These are phyloP conservation scores for Populus davidiana DNA, from an alignment of 345 rosid species.

Conservation along the genomic window DNA sequence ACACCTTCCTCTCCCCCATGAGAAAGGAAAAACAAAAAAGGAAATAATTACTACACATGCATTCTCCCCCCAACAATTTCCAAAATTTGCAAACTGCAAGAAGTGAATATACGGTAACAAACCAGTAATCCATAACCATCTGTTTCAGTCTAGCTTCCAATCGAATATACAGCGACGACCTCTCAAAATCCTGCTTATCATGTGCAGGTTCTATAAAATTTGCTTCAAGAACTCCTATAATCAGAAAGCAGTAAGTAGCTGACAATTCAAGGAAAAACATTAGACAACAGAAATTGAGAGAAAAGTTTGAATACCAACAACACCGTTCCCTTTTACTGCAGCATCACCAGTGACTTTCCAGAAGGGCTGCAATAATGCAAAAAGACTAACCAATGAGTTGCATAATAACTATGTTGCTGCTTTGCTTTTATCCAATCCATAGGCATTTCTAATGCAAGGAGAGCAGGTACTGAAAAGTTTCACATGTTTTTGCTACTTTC, in stretches of 20 bases:
- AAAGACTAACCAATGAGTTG: conserved; percentile 22
- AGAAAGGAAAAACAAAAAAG: not conserved
- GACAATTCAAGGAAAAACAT: conserved; percentile 6
- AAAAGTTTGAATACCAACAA: conserved; percentile 57
- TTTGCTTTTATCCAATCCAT: not conserved
- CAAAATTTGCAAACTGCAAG: not conserved
- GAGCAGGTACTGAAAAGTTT: not conserved
- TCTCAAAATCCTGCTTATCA: conserved; percentile 96
- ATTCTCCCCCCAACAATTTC: not conserved
- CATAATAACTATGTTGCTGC: conserved; percentile 5
- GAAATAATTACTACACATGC: not conserved
- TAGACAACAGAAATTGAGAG: conserved; percentile 14
- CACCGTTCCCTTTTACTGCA: conserved; percentile 54
- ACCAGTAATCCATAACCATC: conserved; percentile 70
- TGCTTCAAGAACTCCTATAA: conserved; percentile 89
- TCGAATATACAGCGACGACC: conserved; percentile 71
- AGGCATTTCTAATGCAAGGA: not conserved
- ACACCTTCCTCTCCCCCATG: not conserved
- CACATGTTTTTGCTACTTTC: not conserved
- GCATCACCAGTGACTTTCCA: conserved; percentile 77
- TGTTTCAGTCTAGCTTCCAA: conserved; percentile 73
- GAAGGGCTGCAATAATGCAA: conserved; percentile 62
- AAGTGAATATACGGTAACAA: conserved; percentile 21
- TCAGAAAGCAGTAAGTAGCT: conserved; percentile 22
- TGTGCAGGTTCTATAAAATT: conserved; percentile 96